Evolutionary conservation across 805 yeast species (phyloP), one percentile per base, ranked within the genome.

Genomic region (Lipomyces mesembrius): DNA sequence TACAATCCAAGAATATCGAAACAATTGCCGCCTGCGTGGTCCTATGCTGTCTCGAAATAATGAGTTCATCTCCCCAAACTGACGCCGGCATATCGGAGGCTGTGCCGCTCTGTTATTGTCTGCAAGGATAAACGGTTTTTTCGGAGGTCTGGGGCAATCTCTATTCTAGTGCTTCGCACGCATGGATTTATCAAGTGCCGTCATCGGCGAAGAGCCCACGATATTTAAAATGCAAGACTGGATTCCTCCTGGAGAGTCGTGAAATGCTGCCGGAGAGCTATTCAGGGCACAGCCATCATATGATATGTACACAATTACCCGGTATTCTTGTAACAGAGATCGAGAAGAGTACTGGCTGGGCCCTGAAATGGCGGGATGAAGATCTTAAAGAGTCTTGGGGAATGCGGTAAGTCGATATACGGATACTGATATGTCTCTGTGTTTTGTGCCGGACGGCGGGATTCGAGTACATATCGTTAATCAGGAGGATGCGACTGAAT

Each of bases 151-250:
- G 25, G 79, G 79, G 57, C 70, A 82, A 63, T 79, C 81, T 0
- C 71, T 82, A 57, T 81, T 83, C 64, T 83, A 84, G 85, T 78
- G 79, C 59, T 80, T 81, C 72, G 81, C 80, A 1, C 72, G 83
- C 29, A 75, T 81, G 77, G 84, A 82, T 67, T 75, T 81, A 8
- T 78, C 79, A 59, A 77, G 78, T 61, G 78, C 76, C 49, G 77
- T 73, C 6, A 77, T 80, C 52, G 80, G 80, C 17, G 82, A 80
- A 61, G 75, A 77, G 59, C 71, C 75, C 0, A 79, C 83, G 0
- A 75, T 80, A 62, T 75, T 79, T 20, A 78, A 77, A 3, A 71
- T 78, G 1, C 77, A 75, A 32, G 64, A 72, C 60, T 81, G 82
- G 83, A 65, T 80, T 12, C 82, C 78, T 1, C 68, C 64, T 55